Evolutionary conservation across 2,329 filamentous ascomycete genomes (phyloP).

Genomic region (Monascus ruber): DNA sequence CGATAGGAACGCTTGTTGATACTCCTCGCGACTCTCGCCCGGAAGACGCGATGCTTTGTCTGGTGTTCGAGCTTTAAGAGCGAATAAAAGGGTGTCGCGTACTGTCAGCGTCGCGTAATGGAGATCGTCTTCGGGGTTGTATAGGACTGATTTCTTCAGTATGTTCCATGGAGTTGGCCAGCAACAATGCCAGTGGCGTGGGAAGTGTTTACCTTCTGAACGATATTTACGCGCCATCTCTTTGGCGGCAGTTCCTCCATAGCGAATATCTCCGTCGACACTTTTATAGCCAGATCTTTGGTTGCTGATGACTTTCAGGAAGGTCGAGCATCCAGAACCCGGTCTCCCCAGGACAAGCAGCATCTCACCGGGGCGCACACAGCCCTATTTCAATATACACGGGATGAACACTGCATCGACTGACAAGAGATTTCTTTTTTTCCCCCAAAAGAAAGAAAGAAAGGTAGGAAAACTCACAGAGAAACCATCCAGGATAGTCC

Average conservation of each 20-base stretch:
- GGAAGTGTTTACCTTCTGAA: constrained; percentile 29
- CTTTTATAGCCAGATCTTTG: constrained; percentile 49
- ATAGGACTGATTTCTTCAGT: constrained; percentile 43
- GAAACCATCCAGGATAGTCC: constrained; percentile 55
- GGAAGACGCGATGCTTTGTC: constrained; percentile 48
- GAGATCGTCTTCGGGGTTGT: constrained; percentile 66
- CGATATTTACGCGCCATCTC: constrained; percentile 40
- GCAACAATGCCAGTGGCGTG: too few species aligned
- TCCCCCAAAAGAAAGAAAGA: background rate
- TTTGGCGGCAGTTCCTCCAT: constrained; percentile 45
- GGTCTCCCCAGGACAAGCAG: constrained; percentile 31
- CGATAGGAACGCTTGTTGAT: constrained; percentile 50
- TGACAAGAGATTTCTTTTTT: background rate
- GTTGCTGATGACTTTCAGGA: constrained; percentile 71
- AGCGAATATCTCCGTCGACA: constrained; percentile 44
- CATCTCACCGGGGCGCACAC: constrained; percentile 30
- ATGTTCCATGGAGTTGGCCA: background rate
- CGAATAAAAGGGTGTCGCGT: constrained; percentile 62
- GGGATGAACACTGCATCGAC: background rate
- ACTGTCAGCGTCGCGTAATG: constrained; percentile 72
- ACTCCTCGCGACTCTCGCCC: constrained; percentile 50
- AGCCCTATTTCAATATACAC: constrained; percentile 18
- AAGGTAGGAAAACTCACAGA: constrained; percentile 24
- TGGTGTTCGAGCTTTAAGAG: constrained; percentile 57
- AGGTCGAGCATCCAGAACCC: constrained; percentile 57